Evolutionary conservation across 1,284 basidiomycete genomes (phyloP), one percentile per base, ranked within the genome.

Genomic region (Boletus sp.): DNA sequence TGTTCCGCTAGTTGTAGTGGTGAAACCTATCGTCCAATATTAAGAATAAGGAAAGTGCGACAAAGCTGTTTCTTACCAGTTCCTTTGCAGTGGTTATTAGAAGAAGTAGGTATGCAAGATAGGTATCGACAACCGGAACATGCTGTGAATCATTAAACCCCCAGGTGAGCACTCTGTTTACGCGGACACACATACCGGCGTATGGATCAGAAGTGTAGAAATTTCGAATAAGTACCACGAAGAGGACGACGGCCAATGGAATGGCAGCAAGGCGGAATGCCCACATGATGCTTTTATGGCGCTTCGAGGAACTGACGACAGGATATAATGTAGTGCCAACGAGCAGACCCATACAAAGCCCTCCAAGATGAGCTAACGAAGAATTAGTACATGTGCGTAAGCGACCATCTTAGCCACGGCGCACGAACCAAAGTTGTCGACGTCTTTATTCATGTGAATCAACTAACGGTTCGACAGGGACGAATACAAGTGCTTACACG

Each of bases 111-210:
- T 63, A 92, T 83, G 59, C 93, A 95, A 1, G 88, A 91, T 4
- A 95, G 68, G 67, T 91, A 95, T 44, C 91, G 80, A 64, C 95
- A 98, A 69, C 94, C 91, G 41, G 81, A 76, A 65, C 94, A 97
- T 17, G 91, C 91, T 79, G 64, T 51, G 44, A 46, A 35, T 41
- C 44, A 23, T 45, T 44, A 52, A 30, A 54, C 32, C 44, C 41
- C 30, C 29, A 30, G 17, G 0, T 34, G 34, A 38, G 16, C 27
- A 40, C 8, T 8, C 12, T 44, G 27, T 37, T 37, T 49, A 16
- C 16, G 6, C 34, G 22, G 19, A 39, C 19, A 45, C 23, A 48
- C 77, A 17, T 62, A 87, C 88, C 84, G 38, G 83, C 81, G 61
- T 85, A 87, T 14, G 90, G 90, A 61, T 92, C 78, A 33, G 81